Evolutionary conservation across 2,329 filamentous ascomycete genomes (phyloP).

Genomic region (Verticillium alfalfae): DNA sequence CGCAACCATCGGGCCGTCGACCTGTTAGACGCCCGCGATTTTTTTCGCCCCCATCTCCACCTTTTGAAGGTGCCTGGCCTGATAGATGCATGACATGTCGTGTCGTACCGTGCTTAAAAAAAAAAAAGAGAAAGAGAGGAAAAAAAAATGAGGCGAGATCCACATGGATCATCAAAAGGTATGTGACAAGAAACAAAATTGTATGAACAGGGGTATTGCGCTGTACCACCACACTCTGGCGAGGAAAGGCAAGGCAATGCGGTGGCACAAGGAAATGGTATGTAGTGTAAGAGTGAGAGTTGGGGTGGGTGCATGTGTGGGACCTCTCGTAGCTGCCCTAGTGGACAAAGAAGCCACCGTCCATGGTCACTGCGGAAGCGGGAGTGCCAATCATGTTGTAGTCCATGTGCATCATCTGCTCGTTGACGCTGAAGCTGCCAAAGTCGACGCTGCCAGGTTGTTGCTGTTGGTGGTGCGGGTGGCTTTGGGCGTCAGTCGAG

Average conservation of each 20-base stretch:
- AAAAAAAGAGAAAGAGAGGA: background rate
- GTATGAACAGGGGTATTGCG: background rate
- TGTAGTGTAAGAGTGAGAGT: background rate
- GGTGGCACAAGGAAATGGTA: background rate
- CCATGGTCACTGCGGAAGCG: slow-evolving; percentile 26
- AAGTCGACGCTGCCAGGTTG: slow-evolving; percentile 9
- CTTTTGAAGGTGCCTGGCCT: background rate
- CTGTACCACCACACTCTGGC: background rate
- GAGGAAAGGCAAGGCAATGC: background rate
- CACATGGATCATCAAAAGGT: background rate
- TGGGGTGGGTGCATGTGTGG: background rate
- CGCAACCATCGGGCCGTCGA: background rate
- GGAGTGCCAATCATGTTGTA: slow-evolving; percentile 28
- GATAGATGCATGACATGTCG: background rate
- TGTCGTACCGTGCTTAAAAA: background rate
- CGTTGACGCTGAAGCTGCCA: slow-evolving; percentile 20
- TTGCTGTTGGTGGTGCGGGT: slow-evolving; percentile 1
- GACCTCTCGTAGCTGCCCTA: slow-evolving; percentile 9
- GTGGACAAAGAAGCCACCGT: slow-evolving; percentile 37
- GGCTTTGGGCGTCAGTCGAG: slow-evolving; percentile 4
- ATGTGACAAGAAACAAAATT: background rate
- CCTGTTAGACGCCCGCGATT: background rate
- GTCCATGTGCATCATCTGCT: slow-evolving; percentile 28
- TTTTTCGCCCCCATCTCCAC: slow-evolving; percentile 1
- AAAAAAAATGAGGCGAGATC: background rate